These are phyloP conservation scores for Candida wancherniae DNA, from an alignment of 805 yeast genomes.

Conservation along the genomic window DNA sequence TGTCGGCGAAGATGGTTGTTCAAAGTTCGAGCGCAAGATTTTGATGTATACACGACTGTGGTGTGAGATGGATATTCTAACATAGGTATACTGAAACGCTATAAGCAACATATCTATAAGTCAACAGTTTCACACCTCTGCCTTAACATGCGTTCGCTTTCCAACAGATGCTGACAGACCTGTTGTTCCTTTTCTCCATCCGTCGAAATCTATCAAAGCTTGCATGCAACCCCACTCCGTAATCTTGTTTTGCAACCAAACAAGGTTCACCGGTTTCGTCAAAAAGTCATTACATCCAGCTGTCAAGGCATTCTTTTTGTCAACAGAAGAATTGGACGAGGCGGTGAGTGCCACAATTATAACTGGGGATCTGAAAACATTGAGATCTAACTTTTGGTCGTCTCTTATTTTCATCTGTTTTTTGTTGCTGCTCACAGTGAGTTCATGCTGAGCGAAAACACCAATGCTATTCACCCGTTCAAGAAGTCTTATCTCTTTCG, in stretches of 20 bases:
- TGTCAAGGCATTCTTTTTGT: slow-evolving; percentile 83
- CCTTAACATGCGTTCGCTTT: too few relatives aligned
- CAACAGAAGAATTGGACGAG: slow-evolving; percentile 70
- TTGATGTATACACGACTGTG: too few relatives aligned
- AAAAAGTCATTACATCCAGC: slow-evolving; percentile 97
- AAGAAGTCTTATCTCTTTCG: slow-evolving; percentile 81
- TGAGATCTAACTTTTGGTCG: slow-evolving; percentile 55
- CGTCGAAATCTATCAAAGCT: slow-evolving; percentile 90
- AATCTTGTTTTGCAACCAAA: slow-evolving; percentile 90
- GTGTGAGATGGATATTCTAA: too few relatives aligned
- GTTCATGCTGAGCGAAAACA: slow-evolving; percentile 44
- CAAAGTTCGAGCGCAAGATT: too few relatives aligned
- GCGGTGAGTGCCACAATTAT: slow-evolving; percentile 97
- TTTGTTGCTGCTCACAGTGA: slow-evolving; percentile 17
- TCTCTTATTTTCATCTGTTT: slow-evolving; percentile 25
- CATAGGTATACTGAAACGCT: too few relatives aligned
- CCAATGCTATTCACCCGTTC: slow-evolving; percentile 83
- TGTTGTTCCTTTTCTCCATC: slow-evolving; percentile 56
- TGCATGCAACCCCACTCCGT: slow-evolving; percentile 99
- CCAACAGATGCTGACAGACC: too few relatives aligned
- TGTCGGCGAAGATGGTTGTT: too few relatives aligned
- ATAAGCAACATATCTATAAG: too few relatives aligned
- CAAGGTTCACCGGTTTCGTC: slow-evolving; percentile 92
- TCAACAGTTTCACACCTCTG: too few relatives aligned
- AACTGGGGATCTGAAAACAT: slow-evolving; percentile 84